Base-by-base conservation (phyloP, 768 basidiomycete genomes). In the Podaxis mareebaensis region DNA sequence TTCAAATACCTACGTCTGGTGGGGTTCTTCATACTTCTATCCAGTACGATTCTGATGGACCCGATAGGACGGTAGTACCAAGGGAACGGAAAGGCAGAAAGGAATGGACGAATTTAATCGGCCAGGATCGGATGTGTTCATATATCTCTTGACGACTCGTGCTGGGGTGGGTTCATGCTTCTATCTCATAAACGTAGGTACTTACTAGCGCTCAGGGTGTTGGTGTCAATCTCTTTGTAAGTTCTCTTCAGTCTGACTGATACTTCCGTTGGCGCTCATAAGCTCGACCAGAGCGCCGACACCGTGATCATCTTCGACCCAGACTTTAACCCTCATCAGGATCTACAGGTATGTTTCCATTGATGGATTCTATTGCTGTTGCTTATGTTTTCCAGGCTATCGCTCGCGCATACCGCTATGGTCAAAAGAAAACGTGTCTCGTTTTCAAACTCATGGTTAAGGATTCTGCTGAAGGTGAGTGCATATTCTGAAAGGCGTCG, bases 281-380 rank as follows among this genome's bases (percentile, higher is more conserved):
- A 65, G 78, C 79, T 40, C 4, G n/a, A 11, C 11, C 84, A 90
- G 79, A 92, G 88, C 7, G 96, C 96, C 20, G 96, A 98, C 73
- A 96, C 95, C 0, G 95, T 96, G 30, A 90, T 95, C 49, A 89
- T 95, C 60, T 93, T 89, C 68, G 96, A 99, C 71, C 95, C 95
- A 0, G 97, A 99, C 77, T 99, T 95, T 75, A 99, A 99, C 70
- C 96, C 96, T n/a, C 95, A 97, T 76, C 91, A 91, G 82, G 95
- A 96, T 76, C 79, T 96, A 55, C 95, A 96, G 85, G 93, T 93
- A 73, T 64, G 85, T 70, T n/a, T 6, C 6, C 33, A 20, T 20
- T 38, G 11, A 36, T 12, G 12, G 24, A 24, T 30, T 13, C 36
- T 20, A 22, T 46, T n/a, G 54, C 53, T 11, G 11, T 36, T 44